Conservation (phyloP, 768 basidiomycete species). For the Suillus ampliporus region DNA sequence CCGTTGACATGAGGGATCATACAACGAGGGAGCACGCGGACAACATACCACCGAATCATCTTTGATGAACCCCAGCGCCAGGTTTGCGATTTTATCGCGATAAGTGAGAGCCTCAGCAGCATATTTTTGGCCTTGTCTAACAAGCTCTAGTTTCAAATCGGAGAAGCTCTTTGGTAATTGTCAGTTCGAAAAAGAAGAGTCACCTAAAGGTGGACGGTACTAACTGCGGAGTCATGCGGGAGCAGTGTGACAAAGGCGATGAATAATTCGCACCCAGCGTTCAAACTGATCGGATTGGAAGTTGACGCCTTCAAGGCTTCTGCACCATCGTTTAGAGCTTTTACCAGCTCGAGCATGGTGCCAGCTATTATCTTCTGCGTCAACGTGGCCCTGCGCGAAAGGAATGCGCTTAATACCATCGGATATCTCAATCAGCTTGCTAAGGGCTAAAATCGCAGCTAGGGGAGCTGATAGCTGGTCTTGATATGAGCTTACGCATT, state of each 20-base stretch:
- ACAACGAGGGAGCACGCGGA: conserved; percentile 22
- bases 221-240: conserved; percentile 80
- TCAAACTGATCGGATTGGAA: conserved; percentile 81
- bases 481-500: not conserved
- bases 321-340: conserved; percentile 80
- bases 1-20: conserved; percentile 18
- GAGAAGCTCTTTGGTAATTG: conserved; percentile 67
- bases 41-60: conserved; percentile 85
- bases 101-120: conserved; percentile 81
- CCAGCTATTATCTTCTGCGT: conserved; percentile 55
- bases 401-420: conserved; percentile 55
- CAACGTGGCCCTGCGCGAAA: conserved; percentile 6
- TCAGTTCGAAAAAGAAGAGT: conserved; percentile 13
- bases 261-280: conserved; percentile 91
- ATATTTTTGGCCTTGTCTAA: conserved; percentile 81
- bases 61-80: conserved; percentile 91
- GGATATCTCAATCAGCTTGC: conserved; percentile 81
- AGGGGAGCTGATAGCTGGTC: conserved; percentile 77
- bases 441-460: conserved; percentile 86
- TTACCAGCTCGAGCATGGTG: conserved; percentile 92
- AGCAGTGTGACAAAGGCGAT: conserved; percentile 87
- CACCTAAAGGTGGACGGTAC: conserved; percentile 35
- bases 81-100: conserved; percentile 86
- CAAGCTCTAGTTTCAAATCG: conserved; percentile 82
- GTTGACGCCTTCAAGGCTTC: conserved; percentile 63